Base-by-base conservation (phyloP, 2,329 filamentous ascomycete genomes). In the Plenodomus biglobosus region DNA sequence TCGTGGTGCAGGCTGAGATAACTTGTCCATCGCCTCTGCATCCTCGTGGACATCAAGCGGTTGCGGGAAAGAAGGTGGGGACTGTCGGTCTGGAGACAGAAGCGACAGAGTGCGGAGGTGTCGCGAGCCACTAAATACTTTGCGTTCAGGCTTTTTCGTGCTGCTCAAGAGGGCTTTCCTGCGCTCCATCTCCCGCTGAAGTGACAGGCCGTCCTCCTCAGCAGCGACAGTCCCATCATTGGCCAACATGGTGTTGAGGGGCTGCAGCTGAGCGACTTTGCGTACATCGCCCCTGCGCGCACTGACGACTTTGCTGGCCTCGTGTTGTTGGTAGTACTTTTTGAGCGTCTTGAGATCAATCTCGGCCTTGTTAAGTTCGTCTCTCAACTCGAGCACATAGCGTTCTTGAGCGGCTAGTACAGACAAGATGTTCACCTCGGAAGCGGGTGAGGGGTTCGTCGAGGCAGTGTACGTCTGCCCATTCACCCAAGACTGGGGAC, bases 361-460 rank as follows among this genome's bases (percentile, higher is more conserved):
- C 69, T 99, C 92, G 5, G 94, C 92, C 50, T 85, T 86, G 19
- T 78, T 76, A n/a, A 99, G 78, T 71, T 97, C 92, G 70, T 99
- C 94, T 50, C 86, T 87, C 43, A 99, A 77, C 73, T 97, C 94
- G 48, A 99, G 76, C 1, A 99, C 92, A 58, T 85, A 85, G 48
- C 94, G 82, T 75, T 99, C 94, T 74, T 97, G 92, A 13, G 90
- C 86, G 38, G 94, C 94, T 62, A 99, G 87, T 48, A 92, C 88
- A 52, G 90, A 92, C 57, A 99, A 85, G 63, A 96, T 88, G 53
- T 69, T 73, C 38, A 59, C 62, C 46, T 72, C 69, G 27, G 67
- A 58, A 47, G 36, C 59, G 45, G 27, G 55, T 34, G 39, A 38
- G 15, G 50, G 43, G 8, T 69, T 67, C 8, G 64, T 59, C 10